Percentiles rank a stretch among this genome's conserved stretches.
Conservation (phyloP, 148 eudicot species). For the Talinum fruticosum region DNA sequence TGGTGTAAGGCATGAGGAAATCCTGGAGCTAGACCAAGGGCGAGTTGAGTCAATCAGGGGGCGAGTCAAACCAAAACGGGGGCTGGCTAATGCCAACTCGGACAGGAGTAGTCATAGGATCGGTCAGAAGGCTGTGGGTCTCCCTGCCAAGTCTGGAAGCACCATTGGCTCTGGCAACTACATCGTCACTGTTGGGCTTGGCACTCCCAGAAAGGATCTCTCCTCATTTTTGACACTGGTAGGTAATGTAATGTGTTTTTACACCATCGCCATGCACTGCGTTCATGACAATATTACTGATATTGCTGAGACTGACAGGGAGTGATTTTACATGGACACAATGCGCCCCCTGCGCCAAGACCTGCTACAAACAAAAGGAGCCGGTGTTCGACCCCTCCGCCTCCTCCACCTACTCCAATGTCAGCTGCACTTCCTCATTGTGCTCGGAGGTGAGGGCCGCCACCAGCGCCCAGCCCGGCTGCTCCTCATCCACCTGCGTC, state of each 20-base stretch:
- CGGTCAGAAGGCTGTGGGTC: constrained; percentile 14
- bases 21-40: constrained; percentile 48
- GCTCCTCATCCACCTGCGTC: constrained; percentile 47
- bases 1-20: constrained; percentile 29
- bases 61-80: constrained; percentile 24
- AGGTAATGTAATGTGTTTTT: too few species aligned
- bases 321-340: constrained; percentile 54
- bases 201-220: constrained; percentile 54
- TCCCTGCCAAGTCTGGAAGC: constrained; percentile 57
- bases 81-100: neutral
- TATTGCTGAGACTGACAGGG: constrained; percentile 17
- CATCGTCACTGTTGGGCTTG: constrained; percentile 54
- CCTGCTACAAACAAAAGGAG: constrained; percentile 55
- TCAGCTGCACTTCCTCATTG: constrained; percentile 44
- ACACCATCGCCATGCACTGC: too few species aligned
- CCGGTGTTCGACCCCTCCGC: constrained; percentile 48
- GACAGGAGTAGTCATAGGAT: neutral
- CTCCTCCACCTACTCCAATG: constrained; percentile 53
- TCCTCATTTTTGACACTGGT: constrained; percentile 75
- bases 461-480: constrained; percentile 48
- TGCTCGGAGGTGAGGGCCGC: constrained; percentile 49
- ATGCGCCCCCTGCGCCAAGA: constrained; percentile 54
- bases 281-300: too few species aligned
- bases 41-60: constrained; percentile 58
- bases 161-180: constrained; percentile 63